Conservation (phyloP, 306 rosid species). For the Vigna hirtella region DNA sequence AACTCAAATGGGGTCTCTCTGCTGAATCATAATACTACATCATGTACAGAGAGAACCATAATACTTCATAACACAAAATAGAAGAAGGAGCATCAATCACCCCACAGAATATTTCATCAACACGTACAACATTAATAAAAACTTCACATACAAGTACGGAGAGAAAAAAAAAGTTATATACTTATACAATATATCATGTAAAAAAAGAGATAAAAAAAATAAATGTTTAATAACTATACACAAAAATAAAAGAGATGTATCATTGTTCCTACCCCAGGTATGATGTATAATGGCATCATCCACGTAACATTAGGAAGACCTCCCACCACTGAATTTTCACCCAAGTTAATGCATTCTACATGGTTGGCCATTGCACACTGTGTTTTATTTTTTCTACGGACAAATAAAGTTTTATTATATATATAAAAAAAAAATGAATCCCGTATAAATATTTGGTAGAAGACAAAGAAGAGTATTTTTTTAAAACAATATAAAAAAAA, state of each 20-base stretch:
- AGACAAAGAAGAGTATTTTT: background rate
- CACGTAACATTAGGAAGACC: constrained; percentile 12
- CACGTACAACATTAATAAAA: no score
- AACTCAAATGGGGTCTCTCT: constrained; percentile 27
- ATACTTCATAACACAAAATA: background rate
- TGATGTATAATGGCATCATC: constrained; percentile 6
- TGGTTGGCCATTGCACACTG: background rate
- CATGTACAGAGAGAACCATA: no score
- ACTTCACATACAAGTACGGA: no score
- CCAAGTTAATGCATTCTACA: background rate
- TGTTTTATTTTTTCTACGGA: no score
- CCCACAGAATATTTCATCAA: background rate
- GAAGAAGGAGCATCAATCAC: constrained; percentile 30
- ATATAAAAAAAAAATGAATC: background rate
- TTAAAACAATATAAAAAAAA: no score
- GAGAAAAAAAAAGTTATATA: no score
- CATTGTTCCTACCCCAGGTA: constrained; percentile 13
- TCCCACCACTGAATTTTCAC: background rate
- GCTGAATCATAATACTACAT: constrained; percentile 14
- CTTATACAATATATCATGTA: no score
- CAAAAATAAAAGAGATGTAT: no score
- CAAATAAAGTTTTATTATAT: background rate
- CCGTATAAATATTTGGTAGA: background rate
- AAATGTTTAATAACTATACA: no score
- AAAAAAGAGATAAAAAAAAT: no score